Conservation (phyloP, 306 rosid species). For the Acacia melanoxylon region DNA sequence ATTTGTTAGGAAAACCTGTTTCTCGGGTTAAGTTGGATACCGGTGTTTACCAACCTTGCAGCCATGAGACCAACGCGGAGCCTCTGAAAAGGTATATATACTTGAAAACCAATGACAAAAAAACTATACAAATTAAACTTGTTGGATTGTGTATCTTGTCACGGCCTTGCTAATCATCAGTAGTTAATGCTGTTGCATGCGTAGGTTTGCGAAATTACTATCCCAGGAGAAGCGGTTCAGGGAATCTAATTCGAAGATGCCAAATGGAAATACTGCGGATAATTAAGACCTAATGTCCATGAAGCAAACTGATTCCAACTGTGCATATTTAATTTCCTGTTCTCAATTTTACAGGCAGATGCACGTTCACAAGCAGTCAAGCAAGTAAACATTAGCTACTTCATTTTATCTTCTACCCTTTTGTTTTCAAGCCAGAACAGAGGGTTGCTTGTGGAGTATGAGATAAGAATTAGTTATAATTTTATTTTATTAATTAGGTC, state of each 20-base stretch:
- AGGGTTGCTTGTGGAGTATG: no score
- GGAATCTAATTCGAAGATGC: neutral
- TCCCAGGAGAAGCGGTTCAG: constrained; percentile 45
- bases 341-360: neutral
- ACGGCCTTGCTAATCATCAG: neutral
- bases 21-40: constrained; percentile 52
- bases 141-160: neutral
- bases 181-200: neutral
- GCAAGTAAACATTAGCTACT: neutral
- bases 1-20: constrained; percentile 49
- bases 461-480: no score
- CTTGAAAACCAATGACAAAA: neutral
- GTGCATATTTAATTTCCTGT: neutral
- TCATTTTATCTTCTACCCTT: no score
- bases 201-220: constrained; percentile 49
- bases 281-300: neutral
- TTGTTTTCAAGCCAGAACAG: neutral
- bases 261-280: neutral
- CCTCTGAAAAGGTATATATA: constrained; percentile 46
- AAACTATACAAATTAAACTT: neutral
- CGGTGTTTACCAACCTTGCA: constrained; percentile 32
- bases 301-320: neutral
- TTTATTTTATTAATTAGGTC: no score
- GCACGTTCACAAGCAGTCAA: neutral
- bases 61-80: constrained; percentile 44